Evolutionary conservation across 1,284 basidiomycete genomes (phyloP).

Genomic region (Sporisorium sorghi): DNA sequence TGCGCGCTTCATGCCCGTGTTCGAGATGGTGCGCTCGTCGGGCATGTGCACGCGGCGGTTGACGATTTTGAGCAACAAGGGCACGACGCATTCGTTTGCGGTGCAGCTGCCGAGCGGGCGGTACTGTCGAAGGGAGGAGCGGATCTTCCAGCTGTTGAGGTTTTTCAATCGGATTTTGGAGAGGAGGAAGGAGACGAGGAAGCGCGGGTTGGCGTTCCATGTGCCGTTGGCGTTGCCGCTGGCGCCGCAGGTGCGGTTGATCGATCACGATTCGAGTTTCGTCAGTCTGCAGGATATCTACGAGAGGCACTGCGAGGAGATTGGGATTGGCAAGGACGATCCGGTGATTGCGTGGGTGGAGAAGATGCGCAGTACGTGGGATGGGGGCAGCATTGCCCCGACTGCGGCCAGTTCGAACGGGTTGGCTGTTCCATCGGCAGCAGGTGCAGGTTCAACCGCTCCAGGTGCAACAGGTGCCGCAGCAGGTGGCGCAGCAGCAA

Average conservation of each 20-base stretch:
- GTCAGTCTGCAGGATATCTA: slow-evolving; percentile 92
- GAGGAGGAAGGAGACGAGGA: slow-evolving; percentile 87
- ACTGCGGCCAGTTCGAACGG: not conserved
- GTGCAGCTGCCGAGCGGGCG: slow-evolving; percentile 90
- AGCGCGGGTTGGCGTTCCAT: slow-evolving; percentile 91
- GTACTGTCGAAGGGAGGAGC: slow-evolving; percentile 91
- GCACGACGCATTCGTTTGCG: slow-evolving; percentile 86
- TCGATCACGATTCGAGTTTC: slow-evolving; percentile 92
- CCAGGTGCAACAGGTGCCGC: not conserved
- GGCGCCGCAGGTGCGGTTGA: slow-evolving; percentile 83
- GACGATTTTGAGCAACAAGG: slow-evolving; percentile 91
- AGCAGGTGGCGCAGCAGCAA: slow-evolving; percentile 5
- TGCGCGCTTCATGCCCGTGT: slow-evolving; percentile 87
- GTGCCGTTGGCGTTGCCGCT: slow-evolving; percentile 88
- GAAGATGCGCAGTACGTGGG: slow-evolving; percentile 66
- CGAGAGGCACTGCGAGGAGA: slow-evolving; percentile 85
- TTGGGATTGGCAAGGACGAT: slow-evolving; percentile 86
- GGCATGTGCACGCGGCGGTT: slow-evolving; percentile 91
- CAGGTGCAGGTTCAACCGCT: too few relatives aligned
- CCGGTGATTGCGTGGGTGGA: slow-evolving; percentile 72
- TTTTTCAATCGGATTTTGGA: slow-evolving; percentile 80
- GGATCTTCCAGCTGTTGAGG: slow-evolving; percentile 89
- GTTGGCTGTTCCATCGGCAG: not conserved
- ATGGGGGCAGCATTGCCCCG: slow-evolving; percentile 24
- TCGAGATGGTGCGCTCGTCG: slow-evolving; percentile 85